A percentile compares a stretch with the other conserved stretches of the same genome.
phyloP scores from a whole-genome alignment of 257 asterid species.

The Mentha longifolia region DNA sequence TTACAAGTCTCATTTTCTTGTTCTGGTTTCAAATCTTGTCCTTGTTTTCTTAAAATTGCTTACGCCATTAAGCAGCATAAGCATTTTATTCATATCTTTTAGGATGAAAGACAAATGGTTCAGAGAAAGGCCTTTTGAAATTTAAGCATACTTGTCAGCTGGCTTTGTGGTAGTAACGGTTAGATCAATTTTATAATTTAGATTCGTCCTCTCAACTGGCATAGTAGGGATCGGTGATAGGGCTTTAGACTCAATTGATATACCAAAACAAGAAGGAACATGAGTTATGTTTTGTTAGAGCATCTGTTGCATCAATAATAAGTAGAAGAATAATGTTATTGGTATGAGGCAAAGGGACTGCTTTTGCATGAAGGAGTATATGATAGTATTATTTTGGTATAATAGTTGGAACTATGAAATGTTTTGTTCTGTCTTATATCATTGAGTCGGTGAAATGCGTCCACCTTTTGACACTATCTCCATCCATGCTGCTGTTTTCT shows the following conservation, averaged over 20 bases:
- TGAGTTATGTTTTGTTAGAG: conserved; percentile 23
- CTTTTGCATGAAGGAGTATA: conserved; percentile 17
- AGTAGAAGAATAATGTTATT: neutral
- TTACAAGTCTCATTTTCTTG: conserved; percentile 28
- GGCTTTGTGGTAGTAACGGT: conserved; percentile 12
- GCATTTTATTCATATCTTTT: conserved; percentile 3
- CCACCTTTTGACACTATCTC: conserved; percentile 8
- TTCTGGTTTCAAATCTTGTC: neutral
- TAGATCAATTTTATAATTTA: conserved; percentile 9
- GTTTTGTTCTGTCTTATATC: neutral
- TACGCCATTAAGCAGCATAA: neutral
- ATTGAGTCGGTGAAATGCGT: neutral
- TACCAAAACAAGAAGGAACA: conserved; percentile 13
- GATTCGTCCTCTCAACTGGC: neutral
- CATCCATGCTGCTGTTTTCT: conserved; percentile 6
- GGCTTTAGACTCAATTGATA: neutral
- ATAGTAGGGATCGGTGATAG: neutral
- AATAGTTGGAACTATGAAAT: conserved; percentile 4
- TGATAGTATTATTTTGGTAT: neutral
- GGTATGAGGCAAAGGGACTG: conserved; percentile 2
- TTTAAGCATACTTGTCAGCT: conserved; percentile 21
- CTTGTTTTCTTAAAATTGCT: neutral
- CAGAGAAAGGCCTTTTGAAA: neutral
- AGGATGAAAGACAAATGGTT: conserved; percentile 15
- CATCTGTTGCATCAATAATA: conserved; percentile 14